phyloP scores from a whole-genome alignment of 805 yeast genomes.

The Kuraishia capsulata region DNA sequence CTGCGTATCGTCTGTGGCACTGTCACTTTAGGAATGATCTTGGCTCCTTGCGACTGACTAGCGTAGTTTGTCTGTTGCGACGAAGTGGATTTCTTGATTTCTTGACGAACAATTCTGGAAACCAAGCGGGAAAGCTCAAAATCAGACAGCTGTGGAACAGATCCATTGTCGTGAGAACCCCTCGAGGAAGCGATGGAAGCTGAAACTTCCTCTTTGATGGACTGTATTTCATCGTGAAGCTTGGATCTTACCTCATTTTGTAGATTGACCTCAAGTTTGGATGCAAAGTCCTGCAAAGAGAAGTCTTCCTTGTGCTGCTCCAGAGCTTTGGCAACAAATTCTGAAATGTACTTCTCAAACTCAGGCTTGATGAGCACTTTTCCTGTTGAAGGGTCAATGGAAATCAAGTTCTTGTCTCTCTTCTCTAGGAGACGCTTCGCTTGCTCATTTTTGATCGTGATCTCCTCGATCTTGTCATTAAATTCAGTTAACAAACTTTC shows the following conservation, averaged over 20 bases:
- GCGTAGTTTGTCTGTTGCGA: not conserved
- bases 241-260: not conserved
- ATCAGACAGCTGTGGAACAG: not conserved
- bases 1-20: not conserved
- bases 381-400: too few relatives aligned
- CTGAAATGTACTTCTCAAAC: not conserved
- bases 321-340: not conserved
- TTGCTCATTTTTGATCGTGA: too few relatives aligned
- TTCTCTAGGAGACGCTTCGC: too few relatives aligned
- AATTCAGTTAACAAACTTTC: too few relatives aligned
- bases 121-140: not conserved
- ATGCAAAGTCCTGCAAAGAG: not conserved
- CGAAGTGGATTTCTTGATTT: not conserved
- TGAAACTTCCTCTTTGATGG: not conserved
- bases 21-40: not conserved
- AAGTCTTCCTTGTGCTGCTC: not conserved
- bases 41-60: not conserved
- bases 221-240: not conserved
- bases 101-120: not conserved
- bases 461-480: not conserved
- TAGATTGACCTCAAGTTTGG: not conserved
- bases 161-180: too few relatives aligned
- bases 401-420: too few relatives aligned
- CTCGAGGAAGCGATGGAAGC: too few relatives aligned
- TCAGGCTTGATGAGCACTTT: not conserved